Evolutionary conservation across 2,329 filamentous ascomycete genomes (phyloP).

Genomic region (Alternaria angustiovoidea): DNA sequence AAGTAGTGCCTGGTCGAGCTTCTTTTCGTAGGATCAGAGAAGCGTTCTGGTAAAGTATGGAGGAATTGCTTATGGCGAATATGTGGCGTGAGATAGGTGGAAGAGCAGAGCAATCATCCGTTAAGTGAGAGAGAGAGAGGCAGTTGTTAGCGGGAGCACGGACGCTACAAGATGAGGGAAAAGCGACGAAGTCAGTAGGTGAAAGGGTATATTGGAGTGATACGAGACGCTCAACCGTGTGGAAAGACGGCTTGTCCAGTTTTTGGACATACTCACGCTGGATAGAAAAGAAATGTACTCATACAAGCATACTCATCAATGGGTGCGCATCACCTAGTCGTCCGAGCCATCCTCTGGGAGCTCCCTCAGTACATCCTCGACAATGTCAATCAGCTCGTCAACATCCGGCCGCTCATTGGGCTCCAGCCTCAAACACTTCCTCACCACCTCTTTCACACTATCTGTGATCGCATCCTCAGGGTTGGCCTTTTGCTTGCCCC

Average conservation of each 20-base stretch:
- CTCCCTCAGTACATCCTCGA: slow-evolving; percentile 74
- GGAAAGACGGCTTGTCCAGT: background rate
- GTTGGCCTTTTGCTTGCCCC: slow-evolving; percentile 61
- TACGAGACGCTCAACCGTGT: background rate
- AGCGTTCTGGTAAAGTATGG: too few relatives aligned
- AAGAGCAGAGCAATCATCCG: too few relatives aligned
- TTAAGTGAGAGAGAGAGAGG: too few relatives aligned
- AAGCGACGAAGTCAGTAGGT: background rate
- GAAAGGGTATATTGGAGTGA: slow-evolving; percentile 12
- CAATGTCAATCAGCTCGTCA: slow-evolving; percentile 79
- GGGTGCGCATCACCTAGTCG: slow-evolving; percentile 8
- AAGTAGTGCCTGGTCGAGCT: too few relatives aligned
- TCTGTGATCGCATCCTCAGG: slow-evolving; percentile 72
- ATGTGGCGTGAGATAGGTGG: too few relatives aligned
- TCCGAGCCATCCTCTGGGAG: slow-evolving; percentile 67
- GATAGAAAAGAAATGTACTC: background rate
- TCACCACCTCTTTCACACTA: slow-evolving; percentile 83
- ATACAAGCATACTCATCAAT: background rate
- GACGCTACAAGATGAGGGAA: too few relatives aligned
- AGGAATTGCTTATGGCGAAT: too few relatives aligned
- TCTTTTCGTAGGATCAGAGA: too few relatives aligned
- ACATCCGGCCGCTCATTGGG: slow-evolving; percentile 87
- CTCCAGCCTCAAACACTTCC: slow-evolving; percentile 86
- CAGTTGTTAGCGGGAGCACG: too few relatives aligned
- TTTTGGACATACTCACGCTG: background rate